phyloP scores from a whole-genome alignment of 345 rosid species.

The Hibiscus mutabilis region DNA sequence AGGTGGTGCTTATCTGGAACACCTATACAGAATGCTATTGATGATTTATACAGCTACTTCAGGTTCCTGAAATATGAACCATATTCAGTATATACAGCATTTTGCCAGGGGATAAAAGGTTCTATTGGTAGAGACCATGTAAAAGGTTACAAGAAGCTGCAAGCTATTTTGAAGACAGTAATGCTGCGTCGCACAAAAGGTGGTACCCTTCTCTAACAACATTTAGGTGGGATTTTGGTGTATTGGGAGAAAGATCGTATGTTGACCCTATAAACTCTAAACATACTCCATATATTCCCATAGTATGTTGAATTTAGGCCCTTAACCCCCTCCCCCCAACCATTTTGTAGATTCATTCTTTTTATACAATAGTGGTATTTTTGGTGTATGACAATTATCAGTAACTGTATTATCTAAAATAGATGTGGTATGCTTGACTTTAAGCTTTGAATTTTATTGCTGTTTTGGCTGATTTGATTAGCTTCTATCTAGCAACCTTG shows the following conservation, averaged over 20 bases:
- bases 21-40: constrained; percentile 85
- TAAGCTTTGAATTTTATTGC: constrained; percentile 1
- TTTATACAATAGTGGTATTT: neutral
- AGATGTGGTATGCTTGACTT: constrained; percentile 12
- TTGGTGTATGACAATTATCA: neutral
- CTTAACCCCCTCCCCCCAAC: neutral
- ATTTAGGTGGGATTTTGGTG: constrained; percentile 2
- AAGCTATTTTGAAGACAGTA: constrained; percentile 75
- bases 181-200: constrained; percentile 99
- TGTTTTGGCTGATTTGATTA: constrained; percentile 19
- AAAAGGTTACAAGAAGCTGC: constrained; percentile 87
- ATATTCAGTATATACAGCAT: constrained; percentile 58
- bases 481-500: constrained; percentile 54
- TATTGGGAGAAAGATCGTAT: neutral
- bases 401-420: neutral
- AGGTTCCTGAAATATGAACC: constrained; percentile 91
- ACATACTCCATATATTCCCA: neutral
- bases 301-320: neutral
- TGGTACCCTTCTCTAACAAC: constrained; percentile 22
- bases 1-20: constrained; percentile 99
- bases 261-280: neutral
- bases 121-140: constrained; percentile 64
- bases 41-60: constrained; percentile 94
- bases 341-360: neutral
- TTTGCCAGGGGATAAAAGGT: constrained; percentile 54